Base-by-base conservation (phyloP, 768 basidiomycete genomes). In the Amanita rimosa region DNA sequence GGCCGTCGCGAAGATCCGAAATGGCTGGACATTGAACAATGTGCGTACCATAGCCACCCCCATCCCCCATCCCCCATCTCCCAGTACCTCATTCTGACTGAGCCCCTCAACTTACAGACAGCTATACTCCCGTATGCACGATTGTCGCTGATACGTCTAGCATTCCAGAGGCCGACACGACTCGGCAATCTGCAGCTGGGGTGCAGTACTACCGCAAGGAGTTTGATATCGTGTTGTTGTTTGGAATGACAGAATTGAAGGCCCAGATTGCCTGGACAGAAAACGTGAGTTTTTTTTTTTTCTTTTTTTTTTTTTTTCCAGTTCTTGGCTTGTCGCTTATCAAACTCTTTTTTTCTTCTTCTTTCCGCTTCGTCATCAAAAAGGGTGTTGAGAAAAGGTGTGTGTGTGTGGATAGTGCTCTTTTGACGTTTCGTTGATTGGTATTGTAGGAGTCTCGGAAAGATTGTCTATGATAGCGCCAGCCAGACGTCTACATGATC, bases 221-320 rank as follows among this genome's bases (percentile, higher is more conserved):
- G 0, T 62, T 58, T 48, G 65, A 67, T 2, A 55, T 75, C 0
- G 53, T 74, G 9, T 49, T 76, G 10, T 59, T 65, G 14, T 74
- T 76, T 43, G 75, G 74, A 6, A 48, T 69, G 43, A 73, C 73
- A 0, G 74, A 75, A 51, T 54, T 75, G 41, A 67, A 65, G 45
- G 74, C 72, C 0, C 65, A 72, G 34, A 62, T 75, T 49, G 58
- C 62, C 24, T 74, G 74, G 73, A 53, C 53, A 36, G 69, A 74
- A 35, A 64, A 68, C 51, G 71, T 74, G 55, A 51, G 67, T 55
- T 43, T 29, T 27, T 2, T 3, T 1, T 6, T 26, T n/a, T n/a
- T n/a, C n/a, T n/a, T n/a, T n/a, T n/a, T n/a, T n/a, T n/a, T n/a
- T n/a, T n/a, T n/a, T n/a, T n/a, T n/a, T n/a, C n/a, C n/a, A n/a